Evolutionary conservation across 306 rosid species (phyloP).

Genomic region (Carpinus fangiana): DNA sequence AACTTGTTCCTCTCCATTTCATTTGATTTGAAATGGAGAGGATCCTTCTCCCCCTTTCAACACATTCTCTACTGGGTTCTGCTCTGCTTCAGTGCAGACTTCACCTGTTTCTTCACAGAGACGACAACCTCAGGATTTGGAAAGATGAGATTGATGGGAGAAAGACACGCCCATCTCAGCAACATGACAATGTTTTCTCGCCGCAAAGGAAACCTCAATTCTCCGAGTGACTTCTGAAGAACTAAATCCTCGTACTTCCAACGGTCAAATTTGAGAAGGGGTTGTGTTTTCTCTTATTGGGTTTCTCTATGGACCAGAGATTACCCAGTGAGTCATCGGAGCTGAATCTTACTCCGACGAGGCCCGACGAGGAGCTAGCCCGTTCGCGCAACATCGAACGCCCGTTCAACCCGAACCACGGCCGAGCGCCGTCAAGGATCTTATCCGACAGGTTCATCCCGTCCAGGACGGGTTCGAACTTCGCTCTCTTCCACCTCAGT

Average conservation of each 20-base stretch:
- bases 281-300: constrained; percentile 30
- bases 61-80: too few species aligned
- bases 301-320: constrained; percentile 31
- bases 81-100: too few species aligned
- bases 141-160: neutral
- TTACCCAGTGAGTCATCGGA: constrained; percentile 28
- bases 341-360: constrained; percentile 42
- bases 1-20: too few species aligned
- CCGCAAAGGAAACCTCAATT: neutral
- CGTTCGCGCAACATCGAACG: constrained; percentile 71
- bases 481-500: constrained; percentile 60
- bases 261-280: too few species aligned
- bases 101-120: too few species aligned
- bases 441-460: constrained; percentile 96
- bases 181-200: neutral
- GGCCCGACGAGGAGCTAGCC: constrained; percentile 45
- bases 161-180: neutral
- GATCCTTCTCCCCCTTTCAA: too few species aligned
- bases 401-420: constrained; percentile 66
- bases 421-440: constrained; percentile 71
- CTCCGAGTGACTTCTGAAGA: neutral
- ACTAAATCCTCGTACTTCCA: neutral
- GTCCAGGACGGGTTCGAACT: constrained; percentile 79
- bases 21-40: too few species aligned
- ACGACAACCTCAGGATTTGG: too few species aligned